A percentile compares a stretch with the other conserved stretches of the same genome.
Conservation (phyloP, 106 monocot species). For the Chionographis japonica region DNA sequence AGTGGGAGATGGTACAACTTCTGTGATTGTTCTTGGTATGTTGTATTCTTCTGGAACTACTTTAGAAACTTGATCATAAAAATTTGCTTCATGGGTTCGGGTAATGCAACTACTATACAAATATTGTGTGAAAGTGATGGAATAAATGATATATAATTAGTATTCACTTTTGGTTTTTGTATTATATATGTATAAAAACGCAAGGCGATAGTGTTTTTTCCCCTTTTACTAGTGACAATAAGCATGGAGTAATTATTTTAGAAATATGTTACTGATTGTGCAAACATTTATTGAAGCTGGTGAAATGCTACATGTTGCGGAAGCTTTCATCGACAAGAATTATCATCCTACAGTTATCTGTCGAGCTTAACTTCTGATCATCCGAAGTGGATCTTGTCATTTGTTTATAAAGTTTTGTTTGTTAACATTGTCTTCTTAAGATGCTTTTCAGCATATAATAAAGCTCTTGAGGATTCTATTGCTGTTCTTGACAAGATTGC, state of each 20-base stretch:
- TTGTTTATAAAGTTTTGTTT: neutral
- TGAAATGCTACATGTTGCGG: constrained; percentile 96
- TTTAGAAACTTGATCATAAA: too few relatives aligned
- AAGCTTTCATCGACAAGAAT: constrained; percentile 85
- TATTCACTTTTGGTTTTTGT: neutral
- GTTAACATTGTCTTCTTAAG: constrained; percentile 6
- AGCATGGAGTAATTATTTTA: neutral
- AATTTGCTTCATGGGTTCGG: neutral
- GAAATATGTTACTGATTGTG: too few relatives aligned
- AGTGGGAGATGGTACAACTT: constrained; percentile 84
- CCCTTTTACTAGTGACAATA: neutral
- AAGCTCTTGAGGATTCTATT: constrained; percentile 91
- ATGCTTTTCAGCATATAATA: constrained; percentile 66
- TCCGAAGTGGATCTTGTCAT: neutral
- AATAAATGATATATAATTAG: too few relatives aligned
- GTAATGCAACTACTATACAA: neutral
- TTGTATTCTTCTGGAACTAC: constrained; percentile 1
- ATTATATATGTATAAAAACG: too few relatives aligned
- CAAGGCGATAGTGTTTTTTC: too few relatives aligned
- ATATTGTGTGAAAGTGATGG: neutral
- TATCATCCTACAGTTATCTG: constrained; percentile 96
- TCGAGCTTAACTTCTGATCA: constrained; percentile 50
- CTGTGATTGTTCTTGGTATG: constrained; percentile 79
- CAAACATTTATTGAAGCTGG: constrained; percentile 57
- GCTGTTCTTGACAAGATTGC: constrained; percentile 93